These are phyloP conservation scores for Yamadazyma taylorii DNA, from an alignment of 1,139 yeast genomes.

Conservation along the genomic window DNA sequence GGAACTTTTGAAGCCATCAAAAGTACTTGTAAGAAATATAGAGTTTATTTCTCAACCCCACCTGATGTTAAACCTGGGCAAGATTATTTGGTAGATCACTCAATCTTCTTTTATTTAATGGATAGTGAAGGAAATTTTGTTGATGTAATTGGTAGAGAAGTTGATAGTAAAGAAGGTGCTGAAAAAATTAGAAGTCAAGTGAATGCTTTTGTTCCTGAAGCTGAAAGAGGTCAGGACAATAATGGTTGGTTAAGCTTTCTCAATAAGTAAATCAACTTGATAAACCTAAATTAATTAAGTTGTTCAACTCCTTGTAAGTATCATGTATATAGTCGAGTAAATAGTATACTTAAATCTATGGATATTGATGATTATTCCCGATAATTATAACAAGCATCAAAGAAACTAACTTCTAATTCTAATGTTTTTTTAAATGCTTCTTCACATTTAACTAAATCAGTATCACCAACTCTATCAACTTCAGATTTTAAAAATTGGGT, in stretches of 20 bases:
- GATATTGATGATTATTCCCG: constrained; percentile 9
- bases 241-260: constrained; percentile 58
- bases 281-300: too few species aligned
- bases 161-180: constrained; percentile 77
- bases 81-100: constrained; percentile 94
- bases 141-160: constrained; percentile 92
- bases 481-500: constrained; percentile 43
- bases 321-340: constrained; percentile 6
- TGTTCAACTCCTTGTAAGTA: too few species aligned
- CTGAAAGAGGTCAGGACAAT: constrained; percentile 59
- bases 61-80: constrained; percentile 92
- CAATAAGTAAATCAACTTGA: constrained; percentile 40
- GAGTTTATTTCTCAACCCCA: constrained; percentile 96
- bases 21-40: constrained; percentile 77
- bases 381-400: constrained; percentile 45
- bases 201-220: constrained; percentile 71
- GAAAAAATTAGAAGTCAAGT: constrained; percentile 75
- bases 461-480: constrained; percentile 36
- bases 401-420: constrained; percentile 44
- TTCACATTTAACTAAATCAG: constrained; percentile 25
- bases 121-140: constrained; percentile 95
- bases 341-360: background rate
- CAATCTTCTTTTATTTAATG: constrained; percentile 93
- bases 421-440: constrained; percentile 33
- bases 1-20: constrained; percentile 87